These are phyloP conservation scores for Coemansia javaensis DNA, from an alignment of 192 early-diverging fungal genomes.

Conservation along the genomic window DNA sequence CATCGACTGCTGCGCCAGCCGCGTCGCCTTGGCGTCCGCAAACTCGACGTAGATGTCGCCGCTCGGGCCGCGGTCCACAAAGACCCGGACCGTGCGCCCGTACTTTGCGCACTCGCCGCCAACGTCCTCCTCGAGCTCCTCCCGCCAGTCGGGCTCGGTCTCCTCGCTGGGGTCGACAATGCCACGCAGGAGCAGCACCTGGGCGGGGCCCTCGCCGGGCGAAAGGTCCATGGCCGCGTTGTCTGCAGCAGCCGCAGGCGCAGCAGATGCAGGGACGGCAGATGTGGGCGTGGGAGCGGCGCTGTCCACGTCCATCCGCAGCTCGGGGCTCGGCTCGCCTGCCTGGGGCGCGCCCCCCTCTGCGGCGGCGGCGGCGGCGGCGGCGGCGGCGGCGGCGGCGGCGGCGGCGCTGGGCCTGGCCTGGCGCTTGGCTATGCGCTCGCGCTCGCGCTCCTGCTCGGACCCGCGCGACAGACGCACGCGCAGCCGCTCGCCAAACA, in stretches of 20 bases:
- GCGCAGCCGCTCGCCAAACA: slow-evolving; percentile 57
- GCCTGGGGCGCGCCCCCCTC: too few relatives aligned
- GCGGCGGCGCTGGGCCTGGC: background rate
- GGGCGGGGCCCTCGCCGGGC: background rate
- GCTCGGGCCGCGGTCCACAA: slow-evolving; percentile 61
- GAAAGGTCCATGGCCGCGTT: slow-evolving; percentile 2
- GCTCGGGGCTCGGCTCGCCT: too few relatives aligned
- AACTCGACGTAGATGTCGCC: slow-evolving; percentile 85
- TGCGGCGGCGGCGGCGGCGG: too few relatives aligned
- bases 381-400: background rate
- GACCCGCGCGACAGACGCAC: slow-evolving; percentile 28
- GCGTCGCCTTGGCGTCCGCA: slow-evolving; percentile 60
- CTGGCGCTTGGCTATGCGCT: slow-evolving; percentile 2
- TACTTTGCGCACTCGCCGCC: slow-evolving; percentile 74
- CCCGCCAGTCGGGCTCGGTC: slow-evolving; percentile 75
- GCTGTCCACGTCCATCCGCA: too few relatives aligned
- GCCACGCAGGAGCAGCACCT: slow-evolving; percentile 13
- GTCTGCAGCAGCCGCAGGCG: too few relatives aligned
- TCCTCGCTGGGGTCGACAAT: slow-evolving; percentile 56
- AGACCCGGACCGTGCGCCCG: slow-evolving; percentile 70
- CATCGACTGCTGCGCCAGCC: slow-evolving; percentile 64
- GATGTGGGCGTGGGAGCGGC: too few relatives aligned
- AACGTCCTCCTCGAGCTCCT: slow-evolving; percentile 82
- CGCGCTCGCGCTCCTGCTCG: slow-evolving; percentile 24
- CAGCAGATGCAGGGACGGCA: too few relatives aligned